Conservation (phyloP, 108 stramenopile genomes). For the Schizochytrium sp. region DNA sequence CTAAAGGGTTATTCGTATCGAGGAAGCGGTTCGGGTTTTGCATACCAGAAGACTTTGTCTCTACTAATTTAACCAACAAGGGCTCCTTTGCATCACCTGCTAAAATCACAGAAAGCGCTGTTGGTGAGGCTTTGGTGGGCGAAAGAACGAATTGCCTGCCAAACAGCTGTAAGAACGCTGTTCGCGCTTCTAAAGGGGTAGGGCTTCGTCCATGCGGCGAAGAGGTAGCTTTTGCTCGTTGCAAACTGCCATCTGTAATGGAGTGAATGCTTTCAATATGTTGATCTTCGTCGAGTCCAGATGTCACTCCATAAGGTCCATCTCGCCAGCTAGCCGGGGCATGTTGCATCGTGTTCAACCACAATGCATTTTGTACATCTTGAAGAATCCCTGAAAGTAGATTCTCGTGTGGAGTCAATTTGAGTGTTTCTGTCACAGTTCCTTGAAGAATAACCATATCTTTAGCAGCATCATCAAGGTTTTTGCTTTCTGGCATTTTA, state of each 20-base stretch:
- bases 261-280: too few relatives aligned
- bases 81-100: not conserved
- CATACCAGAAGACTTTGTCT: not conserved
- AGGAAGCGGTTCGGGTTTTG: conserved; percentile 39
- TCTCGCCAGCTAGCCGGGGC: not conserved
- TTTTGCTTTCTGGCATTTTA: too few relatives aligned
- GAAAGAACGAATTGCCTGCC: not conserved
- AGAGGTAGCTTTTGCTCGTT: not conserved
- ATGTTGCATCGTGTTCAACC: conserved; percentile 2
- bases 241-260: too few relatives aligned
- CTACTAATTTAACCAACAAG: not conserved
- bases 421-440: not conserved
- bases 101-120: not conserved
- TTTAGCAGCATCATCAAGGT: too few relatives aligned
- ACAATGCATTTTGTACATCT: conserved; percentile 1
- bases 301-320: not conserved
- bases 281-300: too few relatives aligned
- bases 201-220: not conserved
- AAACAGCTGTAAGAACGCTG: conserved; percentile 2
- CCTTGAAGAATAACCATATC: not conserved
- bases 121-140: not conserved
- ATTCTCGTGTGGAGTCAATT: not conserved
- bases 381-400: not conserved
- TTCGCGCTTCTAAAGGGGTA: conserved; percentile 9
- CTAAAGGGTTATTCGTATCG: not conserved